Conservation (phyloP, 306 rosid species). For the Cucurbita maxima region DNA sequence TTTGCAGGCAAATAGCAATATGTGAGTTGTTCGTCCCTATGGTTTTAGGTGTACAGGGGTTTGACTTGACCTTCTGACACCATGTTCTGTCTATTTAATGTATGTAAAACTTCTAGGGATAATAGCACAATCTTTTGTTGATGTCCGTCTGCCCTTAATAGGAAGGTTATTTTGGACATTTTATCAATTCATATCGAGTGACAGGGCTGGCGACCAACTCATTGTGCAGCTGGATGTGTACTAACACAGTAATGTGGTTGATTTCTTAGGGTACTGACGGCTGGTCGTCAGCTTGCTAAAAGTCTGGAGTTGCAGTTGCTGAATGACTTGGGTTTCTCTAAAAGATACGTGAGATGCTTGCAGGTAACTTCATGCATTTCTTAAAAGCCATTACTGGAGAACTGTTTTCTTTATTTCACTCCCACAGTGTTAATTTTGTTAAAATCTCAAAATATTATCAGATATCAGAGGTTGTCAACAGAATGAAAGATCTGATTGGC, state of each 20-base stretch:
- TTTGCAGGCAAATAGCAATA: constrained; percentile 74
- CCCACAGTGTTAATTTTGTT: neutral
- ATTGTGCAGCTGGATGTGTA: neutral
- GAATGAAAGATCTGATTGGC: constrained; percentile 89
- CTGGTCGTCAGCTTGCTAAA: constrained; percentile 92
- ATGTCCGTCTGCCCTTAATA: neutral
- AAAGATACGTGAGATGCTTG: constrained; percentile 94
- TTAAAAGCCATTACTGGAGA: neutral
- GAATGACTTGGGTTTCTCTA: constrained; percentile 89
- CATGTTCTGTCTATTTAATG: neutral
- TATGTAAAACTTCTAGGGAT: neutral
- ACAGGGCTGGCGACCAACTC: neutral
- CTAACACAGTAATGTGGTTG: neutral
- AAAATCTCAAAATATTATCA: constrained; percentile 22
- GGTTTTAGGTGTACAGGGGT: neutral
- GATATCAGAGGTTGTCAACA: constrained; percentile 91
- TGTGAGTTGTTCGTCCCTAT: constrained; percentile 34
- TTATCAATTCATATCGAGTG: neutral
- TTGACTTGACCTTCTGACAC: neutral
- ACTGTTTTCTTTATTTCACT: neutral
- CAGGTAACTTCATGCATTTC: constrained; percentile 42
- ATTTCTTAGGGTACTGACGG: constrained; percentile 63
- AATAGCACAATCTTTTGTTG: neutral
- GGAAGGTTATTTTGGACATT: neutral
- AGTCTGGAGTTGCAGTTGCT: constrained; percentile 79